phyloP scores from a whole-genome alignment of 2,329 filamentous ascomycete species.

The Lecanicillium sp. region DNA sequence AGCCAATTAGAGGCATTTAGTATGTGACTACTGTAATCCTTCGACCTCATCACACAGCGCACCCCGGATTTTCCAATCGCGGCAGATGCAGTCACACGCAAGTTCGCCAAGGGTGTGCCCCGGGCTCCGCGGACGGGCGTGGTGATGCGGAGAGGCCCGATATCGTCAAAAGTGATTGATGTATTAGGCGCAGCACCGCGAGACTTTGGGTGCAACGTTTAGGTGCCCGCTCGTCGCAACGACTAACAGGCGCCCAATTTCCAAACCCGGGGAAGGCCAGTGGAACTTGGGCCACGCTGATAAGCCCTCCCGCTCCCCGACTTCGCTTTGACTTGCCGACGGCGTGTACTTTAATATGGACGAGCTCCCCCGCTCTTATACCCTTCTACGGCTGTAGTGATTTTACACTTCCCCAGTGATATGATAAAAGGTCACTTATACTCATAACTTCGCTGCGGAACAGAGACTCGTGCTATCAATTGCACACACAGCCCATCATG shows the following conservation, averaged over 20 bases:
- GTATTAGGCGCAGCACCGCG: too few species aligned
- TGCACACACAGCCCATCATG: not conserved
- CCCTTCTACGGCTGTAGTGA: not conserved
- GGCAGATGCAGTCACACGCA: too few species aligned
- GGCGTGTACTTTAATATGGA: not conserved
- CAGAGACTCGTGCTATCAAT: not conserved
- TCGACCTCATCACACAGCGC: not conserved
- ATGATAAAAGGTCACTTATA: not conserved
- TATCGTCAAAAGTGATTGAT: too few species aligned
- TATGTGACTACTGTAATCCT: not conserved
- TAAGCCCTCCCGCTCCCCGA: slow-evolving; percentile 9
- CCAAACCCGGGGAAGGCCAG: not conserved
- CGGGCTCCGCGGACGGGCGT: too few species aligned
- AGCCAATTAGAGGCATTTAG: slow-evolving; percentile 4
- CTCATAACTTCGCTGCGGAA: not conserved
- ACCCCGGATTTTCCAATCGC: not conserved
- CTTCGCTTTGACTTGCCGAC: not conserved
- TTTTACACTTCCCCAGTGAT: not conserved
- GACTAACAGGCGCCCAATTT: slow-evolving; percentile 1
- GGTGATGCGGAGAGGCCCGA: too few species aligned
- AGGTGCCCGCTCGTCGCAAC: slow-evolving; percentile 4
- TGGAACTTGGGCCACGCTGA: slow-evolving; percentile 6
- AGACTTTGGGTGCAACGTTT: too few species aligned
- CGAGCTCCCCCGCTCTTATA: not conserved
- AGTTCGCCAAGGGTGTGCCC: too few species aligned